Evolutionary conservation across 2,329 filamentous ascomycete genomes (phyloP).

Genomic region (Exophiala xenobiotica): DNA sequence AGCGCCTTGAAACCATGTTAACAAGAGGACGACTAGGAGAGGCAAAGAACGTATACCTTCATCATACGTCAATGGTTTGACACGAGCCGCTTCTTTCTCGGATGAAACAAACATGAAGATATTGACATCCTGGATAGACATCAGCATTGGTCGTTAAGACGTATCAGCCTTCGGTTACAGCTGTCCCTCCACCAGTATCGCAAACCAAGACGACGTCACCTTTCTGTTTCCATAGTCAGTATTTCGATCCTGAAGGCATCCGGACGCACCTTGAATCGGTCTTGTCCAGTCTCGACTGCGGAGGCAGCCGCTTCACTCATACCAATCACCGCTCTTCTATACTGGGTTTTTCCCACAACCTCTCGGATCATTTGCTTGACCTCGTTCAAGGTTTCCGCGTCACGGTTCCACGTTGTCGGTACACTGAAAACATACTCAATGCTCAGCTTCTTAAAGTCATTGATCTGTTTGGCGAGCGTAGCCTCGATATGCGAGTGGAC

Average conservation of each 20-base stretch:
- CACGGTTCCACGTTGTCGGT: background rate
- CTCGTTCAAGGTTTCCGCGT: background rate
- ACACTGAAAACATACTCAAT: background rate
- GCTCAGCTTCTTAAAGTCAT: background rate
- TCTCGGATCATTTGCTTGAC: background rate
- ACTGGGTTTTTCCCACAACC: background rate
- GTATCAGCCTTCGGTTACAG: background rate
- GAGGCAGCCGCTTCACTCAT: background rate
- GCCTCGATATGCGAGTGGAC: background rate
- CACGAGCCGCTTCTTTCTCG: background rate
- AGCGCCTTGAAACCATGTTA: background rate
- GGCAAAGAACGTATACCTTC: background rate
- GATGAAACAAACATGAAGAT: background rate
- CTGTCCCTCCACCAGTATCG: background rate
- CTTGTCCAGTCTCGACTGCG: background rate
- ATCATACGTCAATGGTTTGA: background rate
- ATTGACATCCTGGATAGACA: background rate
- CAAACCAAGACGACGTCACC: background rate
- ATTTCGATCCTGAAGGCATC: background rate
- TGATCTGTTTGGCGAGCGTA: background rate
- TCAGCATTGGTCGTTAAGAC: too few species aligned
- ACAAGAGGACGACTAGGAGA: background rate
- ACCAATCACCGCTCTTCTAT: background rate
- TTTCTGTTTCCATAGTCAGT: background rate
- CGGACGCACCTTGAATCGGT: background rate